phyloP scores from a whole-genome alignment of 2,329 filamentous ascomycete species.

The Pseudogymnoascus sp. region DNA sequence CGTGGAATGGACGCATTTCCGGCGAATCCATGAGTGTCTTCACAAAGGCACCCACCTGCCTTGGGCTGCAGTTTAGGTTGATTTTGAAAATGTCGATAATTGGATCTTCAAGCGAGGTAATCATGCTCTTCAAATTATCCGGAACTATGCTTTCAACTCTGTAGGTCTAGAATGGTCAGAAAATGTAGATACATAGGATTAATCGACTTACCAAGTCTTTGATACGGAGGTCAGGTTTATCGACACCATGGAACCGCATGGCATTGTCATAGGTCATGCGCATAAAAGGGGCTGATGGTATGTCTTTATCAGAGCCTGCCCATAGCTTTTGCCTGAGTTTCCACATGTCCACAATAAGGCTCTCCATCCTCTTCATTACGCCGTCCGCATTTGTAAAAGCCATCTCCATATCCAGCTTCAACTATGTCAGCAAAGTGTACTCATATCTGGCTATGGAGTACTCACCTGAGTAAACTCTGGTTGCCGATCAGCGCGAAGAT shows the following conservation, averaged over 20 bases:
- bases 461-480: conserved; percentile 88
- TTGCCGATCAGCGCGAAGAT: conserved; percentile 82
- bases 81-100: conserved; percentile 69
- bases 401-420: conserved; percentile 85
- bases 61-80: conserved; percentile 43
- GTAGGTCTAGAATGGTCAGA: conserved; percentile 46
- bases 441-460: neutral
- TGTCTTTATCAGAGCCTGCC: neutral
- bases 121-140: conserved; percentile 61
- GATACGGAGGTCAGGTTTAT: conserved; percentile 86
- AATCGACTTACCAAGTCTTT: conserved; percentile 47
- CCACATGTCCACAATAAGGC: conserved; percentile 19
- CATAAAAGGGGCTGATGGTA: conserved; percentile 16
- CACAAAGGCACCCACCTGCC: conserved; percentile 53
- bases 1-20: conserved; percentile 46
- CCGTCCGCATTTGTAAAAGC: conserved; percentile 66
- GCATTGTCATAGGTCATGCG: conserved; percentile 61
- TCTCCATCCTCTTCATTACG: conserved; percentile 47
- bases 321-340: neutral
- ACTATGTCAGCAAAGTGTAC: conserved; percentile 8
- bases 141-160: conserved; percentile 56
- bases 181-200: neutral
- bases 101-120: conserved; percentile 58
- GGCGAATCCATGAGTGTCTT: conserved; percentile 62
- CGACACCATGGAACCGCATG: conserved; percentile 74